These are phyloP conservation scores for Blumeriella jaapii DNA, from an alignment of 2,329 filamentous ascomycete genomes.

Conservation along the genomic window DNA sequence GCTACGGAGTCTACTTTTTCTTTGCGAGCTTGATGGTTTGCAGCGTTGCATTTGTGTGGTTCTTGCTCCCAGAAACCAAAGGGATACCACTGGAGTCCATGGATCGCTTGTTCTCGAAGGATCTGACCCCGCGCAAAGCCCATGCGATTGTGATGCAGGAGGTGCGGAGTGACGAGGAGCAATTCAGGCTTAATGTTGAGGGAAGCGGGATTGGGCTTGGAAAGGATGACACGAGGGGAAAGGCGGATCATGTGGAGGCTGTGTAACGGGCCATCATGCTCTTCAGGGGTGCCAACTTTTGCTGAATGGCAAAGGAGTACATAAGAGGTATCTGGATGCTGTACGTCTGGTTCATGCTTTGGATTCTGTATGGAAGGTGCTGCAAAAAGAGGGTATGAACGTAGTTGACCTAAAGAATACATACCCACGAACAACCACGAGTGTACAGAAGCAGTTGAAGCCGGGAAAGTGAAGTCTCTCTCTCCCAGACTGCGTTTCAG, in stretches of 20 bases:
- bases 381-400: no score
- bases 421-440: no score
- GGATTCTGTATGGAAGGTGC: no score
- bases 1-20: constrained; percentile 19
- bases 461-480: no score
- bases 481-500: no score
- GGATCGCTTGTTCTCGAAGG: constrained; percentile 28
- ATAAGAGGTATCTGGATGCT: no score
- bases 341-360: no score
- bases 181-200: constrained; percentile 18
- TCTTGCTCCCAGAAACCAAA: constrained; percentile 57
- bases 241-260: constrained; percentile 16
- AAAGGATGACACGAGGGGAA: constrained; percentile 17
- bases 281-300: no score
- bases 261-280: no score
- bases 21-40: constrained; percentile 15
- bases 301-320: no score
- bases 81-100: constrained; percentile 53
- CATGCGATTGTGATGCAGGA: constrained; percentile 20
- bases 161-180: constrained; percentile 17
- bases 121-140: constrained; percentile 13
- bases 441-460: no score
- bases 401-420: no score
- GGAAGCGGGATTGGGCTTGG: constrained; percentile 15
- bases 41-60: constrained; percentile 30